Evolutionary conservation across 2,329 filamentous ascomycete genomes (phyloP), one percentile per base, ranked within the genome.

Genomic region (Pestalotiopsis sp.): DNA sequence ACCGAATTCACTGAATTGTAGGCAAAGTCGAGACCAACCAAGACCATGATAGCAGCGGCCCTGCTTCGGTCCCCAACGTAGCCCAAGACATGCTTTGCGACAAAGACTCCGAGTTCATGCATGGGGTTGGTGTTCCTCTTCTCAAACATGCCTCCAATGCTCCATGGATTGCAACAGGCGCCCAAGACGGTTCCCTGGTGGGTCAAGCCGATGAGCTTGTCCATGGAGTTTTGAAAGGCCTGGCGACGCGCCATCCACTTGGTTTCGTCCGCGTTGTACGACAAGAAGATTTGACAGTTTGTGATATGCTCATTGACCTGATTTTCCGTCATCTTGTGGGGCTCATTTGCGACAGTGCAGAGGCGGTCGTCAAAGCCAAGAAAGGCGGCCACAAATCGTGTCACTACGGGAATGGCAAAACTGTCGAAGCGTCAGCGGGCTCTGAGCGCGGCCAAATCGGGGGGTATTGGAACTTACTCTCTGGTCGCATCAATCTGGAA

Each of bases 331-430:
- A 68, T 73, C 25, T 69, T 66, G 14, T 56, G 69, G 7, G 31
- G 31, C 1, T 70, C 69, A 27, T 64, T 68, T 23, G 61, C 25
- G 36, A 66, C 68, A 23, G 70, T 67, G 38, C 69, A 65, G 25
- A 74, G 67, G 4, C 69, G 68, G 20, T 74, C 23, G 39, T 66
- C 66, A 59, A 73, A 75, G 4, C 73, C 73, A 6, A 75, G 70
- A 52, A 75, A 73, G 38, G 74, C 78, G 0, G 76, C 80, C 11
- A 76, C 73, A 39, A 79, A 80, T 67, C 74, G 76, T 4, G 78
- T 77, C 12, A 74, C 72, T 6, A 74, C 69, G 13, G 73, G 73
- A 41, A 75, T 76, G 2, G 72, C 73, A 52, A 73, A 70, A 60
- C 74, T 75, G 14, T 4, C 59, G 59, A 17, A n/a, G 14, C 11